phyloP scores from a whole-genome alignment of 2,329 filamentous ascomycete species.

The Talaromyces marneffei region DNA sequence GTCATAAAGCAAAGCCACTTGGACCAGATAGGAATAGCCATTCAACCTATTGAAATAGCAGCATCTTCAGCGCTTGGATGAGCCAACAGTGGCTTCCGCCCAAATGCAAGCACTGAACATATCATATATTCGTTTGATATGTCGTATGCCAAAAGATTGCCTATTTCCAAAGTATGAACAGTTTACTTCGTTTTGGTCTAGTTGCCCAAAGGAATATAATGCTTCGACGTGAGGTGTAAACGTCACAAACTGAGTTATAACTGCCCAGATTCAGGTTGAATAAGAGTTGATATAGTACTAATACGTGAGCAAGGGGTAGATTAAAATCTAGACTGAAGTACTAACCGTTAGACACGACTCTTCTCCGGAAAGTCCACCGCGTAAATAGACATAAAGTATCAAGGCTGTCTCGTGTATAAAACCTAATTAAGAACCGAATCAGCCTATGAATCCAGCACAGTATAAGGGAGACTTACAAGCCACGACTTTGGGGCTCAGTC shows the following conservation, averaged over 20 bases:
- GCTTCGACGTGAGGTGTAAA: neutral
- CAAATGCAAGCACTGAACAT: neutral
- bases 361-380: constrained; percentile 36
- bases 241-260: neutral
- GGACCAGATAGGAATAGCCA: neutral
- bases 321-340: neutral
- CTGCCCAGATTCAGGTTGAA: constrained; percentile 2
- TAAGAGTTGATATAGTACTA: constrained; percentile 16
- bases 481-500: constrained; percentile 84
- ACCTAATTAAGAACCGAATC: constrained; percentile 21
- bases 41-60: neutral
- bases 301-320: neutral
- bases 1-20: neutral
- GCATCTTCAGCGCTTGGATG: neutral
- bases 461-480: constrained; percentile 56
- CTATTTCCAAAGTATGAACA: neutral
- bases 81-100: neutral
- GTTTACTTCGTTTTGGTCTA: neutral
- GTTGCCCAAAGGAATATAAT: neutral
- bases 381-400: constrained; percentile 43
- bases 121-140: neutral
- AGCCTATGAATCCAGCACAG: neutral
- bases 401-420: constrained; percentile 43
- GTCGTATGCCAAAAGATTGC: neutral
- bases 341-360: constrained; percentile 44